Percentiles rank a stretch among this genome's conserved stretches.
Conservation (phyloP, 2,329 filamentous ascomycete species). For the Hypoxylon sp. region DNA sequence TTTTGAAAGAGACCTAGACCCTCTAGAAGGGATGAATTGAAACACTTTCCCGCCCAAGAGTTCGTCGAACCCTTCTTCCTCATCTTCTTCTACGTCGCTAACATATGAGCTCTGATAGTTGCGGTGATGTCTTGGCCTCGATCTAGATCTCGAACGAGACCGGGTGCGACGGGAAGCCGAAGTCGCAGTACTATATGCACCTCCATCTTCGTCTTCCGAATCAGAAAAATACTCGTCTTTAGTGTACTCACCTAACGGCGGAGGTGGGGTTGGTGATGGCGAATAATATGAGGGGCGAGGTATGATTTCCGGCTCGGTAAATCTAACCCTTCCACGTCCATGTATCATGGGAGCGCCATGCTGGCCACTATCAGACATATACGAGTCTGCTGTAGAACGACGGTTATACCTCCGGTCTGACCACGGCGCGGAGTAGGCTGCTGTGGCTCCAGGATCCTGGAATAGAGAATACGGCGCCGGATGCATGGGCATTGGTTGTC, state of each 20-base stretch:
- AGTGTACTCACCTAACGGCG: background rate
- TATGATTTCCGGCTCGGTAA: conserved; percentile 12
- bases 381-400: conserved; percentile 23
- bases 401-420: conserved; percentile 1
- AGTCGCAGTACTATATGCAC: background rate
- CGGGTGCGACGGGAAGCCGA: conserved; percentile 11
- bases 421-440: conserved; percentile 2
- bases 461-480: conserved; percentile 1
- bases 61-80: conserved; percentile 33
- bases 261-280: conserved; percentile 1
- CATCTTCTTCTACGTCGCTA: conserved; percentile 23
- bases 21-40: conserved; percentile 30
- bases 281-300: conserved; percentile 4
- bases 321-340: conserved; percentile 26
- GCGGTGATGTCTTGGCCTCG: conserved; percentile 3
- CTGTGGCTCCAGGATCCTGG: background rate
- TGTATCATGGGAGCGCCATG: background rate
- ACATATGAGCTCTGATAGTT: conserved; percentile 10
- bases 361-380: conserved; percentile 14
- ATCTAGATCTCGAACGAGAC: conserved; percentile 24
- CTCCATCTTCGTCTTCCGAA: conserved; percentile 2
- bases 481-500: conserved; percentile 5
- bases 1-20: conserved; percentile 23
- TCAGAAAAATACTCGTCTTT: conserved; percentile 1
- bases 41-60: conserved; percentile 32